Evolutionary conservation across 495 filamentous ascomycete genomes (phyloP).

Genomic region (Usnea hakonensis): DNA sequence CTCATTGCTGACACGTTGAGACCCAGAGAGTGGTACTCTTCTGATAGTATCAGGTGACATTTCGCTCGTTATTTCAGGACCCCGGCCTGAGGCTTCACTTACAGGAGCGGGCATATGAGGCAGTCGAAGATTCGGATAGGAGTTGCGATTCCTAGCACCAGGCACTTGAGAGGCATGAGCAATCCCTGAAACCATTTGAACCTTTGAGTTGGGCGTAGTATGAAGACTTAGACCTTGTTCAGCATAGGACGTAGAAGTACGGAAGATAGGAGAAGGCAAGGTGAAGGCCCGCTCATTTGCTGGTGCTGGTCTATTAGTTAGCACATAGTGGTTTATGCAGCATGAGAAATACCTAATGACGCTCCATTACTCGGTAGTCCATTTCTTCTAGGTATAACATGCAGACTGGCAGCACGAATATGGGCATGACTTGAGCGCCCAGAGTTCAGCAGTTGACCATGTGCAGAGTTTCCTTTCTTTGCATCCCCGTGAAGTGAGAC

Average conservation of each 20-base stretch:
- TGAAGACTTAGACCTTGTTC: conserved; percentile 10
- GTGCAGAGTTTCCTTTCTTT: conserved; percentile 36
- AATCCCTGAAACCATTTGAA: conserved; percentile 30
- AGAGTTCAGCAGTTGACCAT: conserved; percentile 23
- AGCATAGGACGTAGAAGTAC: conserved; percentile 6
- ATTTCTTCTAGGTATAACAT: conserved; percentile 56
- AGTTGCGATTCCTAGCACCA: conserved; percentile 34
- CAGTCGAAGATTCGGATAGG: conserved; percentile 58
- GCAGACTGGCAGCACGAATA: conserved; percentile 75
- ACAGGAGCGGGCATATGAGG: conserved; percentile 43
- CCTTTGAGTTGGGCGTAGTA: conserved; percentile 4
- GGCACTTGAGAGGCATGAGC: conserved; percentile 21
- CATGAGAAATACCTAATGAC: conserved; percentile 6
- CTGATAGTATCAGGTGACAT: conserved; percentile 15
- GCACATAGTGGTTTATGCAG: neutral
- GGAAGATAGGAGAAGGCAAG: conserved; percentile 18
- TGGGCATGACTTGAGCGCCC: conserved; percentile 55
- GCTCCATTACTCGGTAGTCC: conserved; percentile 29
- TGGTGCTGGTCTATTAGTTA: conserved; percentile 12
- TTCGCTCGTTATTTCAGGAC: conserved; percentile 34
- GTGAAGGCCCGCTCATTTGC: conserved; percentile 17
- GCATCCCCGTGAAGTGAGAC: conserved; percentile 72
- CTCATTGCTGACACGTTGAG: conserved; percentile 3
- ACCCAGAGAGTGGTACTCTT: conserved; percentile 2
- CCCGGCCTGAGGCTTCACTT: conserved; percentile 14